Conservation (phyloP, 202 grass and related monocot species). For the Eragrostis tef region DNA sequence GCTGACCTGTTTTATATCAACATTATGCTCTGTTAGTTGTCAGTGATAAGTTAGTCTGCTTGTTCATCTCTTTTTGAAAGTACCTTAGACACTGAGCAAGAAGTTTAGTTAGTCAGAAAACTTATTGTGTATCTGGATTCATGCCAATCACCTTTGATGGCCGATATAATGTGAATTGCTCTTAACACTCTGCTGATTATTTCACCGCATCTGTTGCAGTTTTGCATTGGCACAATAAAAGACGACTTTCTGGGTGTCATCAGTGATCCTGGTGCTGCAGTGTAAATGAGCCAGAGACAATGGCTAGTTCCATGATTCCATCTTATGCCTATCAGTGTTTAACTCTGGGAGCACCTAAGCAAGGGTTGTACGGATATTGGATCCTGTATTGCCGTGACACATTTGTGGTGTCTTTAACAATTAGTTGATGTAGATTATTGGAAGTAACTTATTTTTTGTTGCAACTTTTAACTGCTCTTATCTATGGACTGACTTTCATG, state of each 20-base stretch:
- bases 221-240: constrained; percentile 98
- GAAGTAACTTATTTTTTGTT: not conserved
- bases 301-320: not conserved
- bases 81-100: not conserved
- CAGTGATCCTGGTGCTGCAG: constrained; percentile 75
- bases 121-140: not conserved
- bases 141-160: not conserved
- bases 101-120: not conserved
- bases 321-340: not conserved
- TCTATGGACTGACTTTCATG: not conserved
- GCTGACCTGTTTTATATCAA: not conserved
- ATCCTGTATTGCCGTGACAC: constrained; percentile 5
- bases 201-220: constrained; percentile 55
- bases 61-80: not conserved
- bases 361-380: not conserved
- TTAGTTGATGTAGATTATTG: not conserved
- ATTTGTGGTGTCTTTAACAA: constrained; percentile 5
- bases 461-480: not conserved
- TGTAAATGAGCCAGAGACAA: constrained; percentile 42
- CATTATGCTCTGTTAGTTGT: not conserved
- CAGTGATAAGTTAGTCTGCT: constrained; percentile 13
- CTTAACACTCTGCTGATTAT: constrained; percentile 35
- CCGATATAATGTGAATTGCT: not conserved
- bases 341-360: not conserved
- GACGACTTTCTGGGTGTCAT: constrained; percentile 96